phyloP scores from a whole-genome alignment of 495 filamentous ascomycete genomes.

The Talaromyces ruber region DNA sequence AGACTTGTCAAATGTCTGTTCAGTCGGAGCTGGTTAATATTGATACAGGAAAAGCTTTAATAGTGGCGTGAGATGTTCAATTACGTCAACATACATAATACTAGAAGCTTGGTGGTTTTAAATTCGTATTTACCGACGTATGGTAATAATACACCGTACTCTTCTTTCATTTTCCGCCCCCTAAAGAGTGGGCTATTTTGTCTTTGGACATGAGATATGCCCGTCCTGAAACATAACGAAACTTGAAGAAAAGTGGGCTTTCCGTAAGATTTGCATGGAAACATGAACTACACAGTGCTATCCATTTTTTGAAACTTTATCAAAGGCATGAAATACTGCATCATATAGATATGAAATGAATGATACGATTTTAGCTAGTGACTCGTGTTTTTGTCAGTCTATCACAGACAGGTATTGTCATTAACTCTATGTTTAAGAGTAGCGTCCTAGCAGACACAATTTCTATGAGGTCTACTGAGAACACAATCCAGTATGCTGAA shows the following conservation, averaged over 20 bases:
- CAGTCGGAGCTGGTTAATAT: neutral
- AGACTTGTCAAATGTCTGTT: neutral
- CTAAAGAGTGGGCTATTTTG: neutral
- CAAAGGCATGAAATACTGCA: neutral
- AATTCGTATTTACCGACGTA: neutral
- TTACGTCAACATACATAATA: neutral
- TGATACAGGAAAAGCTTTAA: neutral
- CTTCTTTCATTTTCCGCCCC: neutral
- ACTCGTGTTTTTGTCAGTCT: neutral
- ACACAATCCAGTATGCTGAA: neutral
- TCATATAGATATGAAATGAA: neutral
- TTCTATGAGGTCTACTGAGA: neutral
- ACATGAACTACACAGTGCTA: neutral
- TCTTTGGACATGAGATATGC: neutral
- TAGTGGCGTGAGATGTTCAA: neutral
- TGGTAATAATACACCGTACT: neutral
- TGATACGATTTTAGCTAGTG: neutral
- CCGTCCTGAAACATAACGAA: neutral
- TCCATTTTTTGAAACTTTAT: neutral
- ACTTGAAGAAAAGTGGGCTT: neutral
- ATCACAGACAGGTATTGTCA: neutral
- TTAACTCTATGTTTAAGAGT: neutral
- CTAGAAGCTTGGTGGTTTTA: neutral
- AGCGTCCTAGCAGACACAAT: neutral
- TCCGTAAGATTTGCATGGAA: neutral